Conservation (phyloP, 345 rosid genomes). For the Syzygium aqueum region DNA sequence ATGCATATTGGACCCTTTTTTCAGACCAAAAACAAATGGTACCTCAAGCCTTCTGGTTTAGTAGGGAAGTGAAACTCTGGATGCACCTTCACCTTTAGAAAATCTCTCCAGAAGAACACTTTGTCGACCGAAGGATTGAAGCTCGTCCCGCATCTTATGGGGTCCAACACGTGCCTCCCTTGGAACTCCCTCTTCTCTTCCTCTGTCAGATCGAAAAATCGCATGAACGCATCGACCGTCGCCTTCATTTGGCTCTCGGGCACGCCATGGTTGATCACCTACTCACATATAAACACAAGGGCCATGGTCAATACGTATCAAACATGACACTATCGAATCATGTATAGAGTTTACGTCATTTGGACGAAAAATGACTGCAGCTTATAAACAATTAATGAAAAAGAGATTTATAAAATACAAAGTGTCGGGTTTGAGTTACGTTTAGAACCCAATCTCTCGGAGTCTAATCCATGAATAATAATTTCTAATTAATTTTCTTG, state of each 20-base stretch:
- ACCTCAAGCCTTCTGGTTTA: conserved; percentile 37
- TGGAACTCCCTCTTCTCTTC: conserved; percentile 15
- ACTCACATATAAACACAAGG: not conserved
- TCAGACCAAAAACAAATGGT: not conserved
- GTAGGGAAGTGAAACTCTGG: conserved; percentile 31
- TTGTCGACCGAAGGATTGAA: conserved; percentile 17
- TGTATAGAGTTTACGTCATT: not conserved
- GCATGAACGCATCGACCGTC: not conserved
- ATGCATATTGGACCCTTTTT: not conserved
- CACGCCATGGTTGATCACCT: conserved; percentile 23
- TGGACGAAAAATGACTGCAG: not conserved
- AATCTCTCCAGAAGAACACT: conserved; percentile 29
- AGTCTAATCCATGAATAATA: not conserved
- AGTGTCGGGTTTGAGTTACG: no score
- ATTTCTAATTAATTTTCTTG: not conserved
- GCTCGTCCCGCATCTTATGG: conserved; percentile 28
- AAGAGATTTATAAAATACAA: not conserved
- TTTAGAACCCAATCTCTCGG: not conserved
- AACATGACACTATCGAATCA: not conserved
- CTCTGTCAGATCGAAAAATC: conserved; percentile 18
- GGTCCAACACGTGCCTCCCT: conserved; percentile 26
- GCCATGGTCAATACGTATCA: no score
- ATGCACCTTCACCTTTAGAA: conserved; percentile 29
- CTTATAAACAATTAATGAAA: not conserved
- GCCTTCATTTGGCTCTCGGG: conserved; percentile 10